Evolutionary conservation across 2,329 filamentous ascomycete genomes (phyloP).

Genomic region (Alternaria gaisen): DNA sequence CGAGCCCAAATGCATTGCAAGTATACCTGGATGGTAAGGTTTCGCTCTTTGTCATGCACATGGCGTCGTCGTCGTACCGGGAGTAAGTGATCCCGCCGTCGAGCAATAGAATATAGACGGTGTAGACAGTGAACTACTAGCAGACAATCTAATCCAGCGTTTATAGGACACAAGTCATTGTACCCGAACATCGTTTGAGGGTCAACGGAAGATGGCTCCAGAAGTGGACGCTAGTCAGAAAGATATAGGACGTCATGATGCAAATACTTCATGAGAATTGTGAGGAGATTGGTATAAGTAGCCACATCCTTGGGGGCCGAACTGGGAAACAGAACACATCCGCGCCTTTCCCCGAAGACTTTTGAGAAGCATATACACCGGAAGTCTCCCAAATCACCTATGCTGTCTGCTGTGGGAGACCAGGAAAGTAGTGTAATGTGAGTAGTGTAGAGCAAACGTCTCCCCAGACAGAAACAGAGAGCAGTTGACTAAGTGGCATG

Average conservation of each 20-base stretch:
- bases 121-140: not conserved
- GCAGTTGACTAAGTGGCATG: not conserved
- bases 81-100: not conserved
- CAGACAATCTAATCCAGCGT: not conserved
- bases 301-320: not conserved
- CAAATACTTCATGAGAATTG: not conserved
- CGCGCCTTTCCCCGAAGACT: not conserved
- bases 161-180: not conserved
- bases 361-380: not conserved
- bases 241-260: not conserved
- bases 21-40: not conserved
- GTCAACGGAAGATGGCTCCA: not conserved
- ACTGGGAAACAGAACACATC: fast-evolving
- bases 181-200: not conserved
- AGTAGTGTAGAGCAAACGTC: not conserved
- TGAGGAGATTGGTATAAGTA: not conserved
- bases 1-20: not conserved
- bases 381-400: fast-evolving
- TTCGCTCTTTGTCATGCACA: not conserved
- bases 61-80: not conserved
- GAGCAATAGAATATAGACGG: not conserved
- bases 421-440: fast-evolving
- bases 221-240: fast-evolving
- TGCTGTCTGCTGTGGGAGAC: not conserved
- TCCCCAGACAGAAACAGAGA: not conserved